Conservation (phyloP, 2,329 filamentous ascomycete genomes). For the Fusarium papillatum region DNA sequence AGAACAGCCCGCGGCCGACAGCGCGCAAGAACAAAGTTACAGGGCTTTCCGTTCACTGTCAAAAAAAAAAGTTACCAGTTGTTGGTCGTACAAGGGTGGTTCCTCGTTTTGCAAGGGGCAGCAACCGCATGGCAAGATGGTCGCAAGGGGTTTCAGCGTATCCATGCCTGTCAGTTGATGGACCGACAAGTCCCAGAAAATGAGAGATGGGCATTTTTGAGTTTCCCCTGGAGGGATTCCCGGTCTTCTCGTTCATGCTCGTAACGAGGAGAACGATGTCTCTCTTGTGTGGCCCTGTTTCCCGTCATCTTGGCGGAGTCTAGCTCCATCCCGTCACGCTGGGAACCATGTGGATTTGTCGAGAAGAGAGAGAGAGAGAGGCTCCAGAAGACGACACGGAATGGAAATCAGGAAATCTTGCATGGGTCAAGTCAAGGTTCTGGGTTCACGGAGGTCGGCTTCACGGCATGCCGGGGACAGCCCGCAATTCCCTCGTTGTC, state of each 20-base stretch:
- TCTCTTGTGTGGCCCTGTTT: background rate
- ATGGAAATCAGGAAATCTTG: background rate
- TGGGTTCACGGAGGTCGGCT: slow-evolving; percentile 27
- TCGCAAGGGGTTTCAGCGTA: slow-evolving; percentile 1
- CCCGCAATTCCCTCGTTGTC: slow-evolving; percentile 8
- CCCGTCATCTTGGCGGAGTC: background rate
- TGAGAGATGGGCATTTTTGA: background rate
- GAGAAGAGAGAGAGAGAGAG: background rate
- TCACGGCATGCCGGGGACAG: slow-evolving; percentile 21
- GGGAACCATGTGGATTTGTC: background rate
- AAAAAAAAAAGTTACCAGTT: background rate
- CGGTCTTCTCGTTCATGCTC: background rate
- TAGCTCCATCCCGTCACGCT: background rate
- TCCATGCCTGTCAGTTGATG: background rate
- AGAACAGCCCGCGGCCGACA: background rate
- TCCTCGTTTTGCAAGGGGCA: background rate
- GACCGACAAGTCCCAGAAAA: background rate
- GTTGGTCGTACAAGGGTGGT: background rate
- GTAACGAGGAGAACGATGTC: background rate
- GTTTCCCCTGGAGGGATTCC: background rate
- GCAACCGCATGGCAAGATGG: background rate
- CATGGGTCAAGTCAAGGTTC: slow-evolving; percentile 1
- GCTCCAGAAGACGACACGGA: background rate
- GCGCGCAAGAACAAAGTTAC: slow-evolving; percentile 1
- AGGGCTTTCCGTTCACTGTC: background rate